Percentiles rank a stretch among this genome's conserved stretches.
Conservation (phyloP, 371 early-diverging fungal genomes). For the Mucor lusitanicus region DNA sequence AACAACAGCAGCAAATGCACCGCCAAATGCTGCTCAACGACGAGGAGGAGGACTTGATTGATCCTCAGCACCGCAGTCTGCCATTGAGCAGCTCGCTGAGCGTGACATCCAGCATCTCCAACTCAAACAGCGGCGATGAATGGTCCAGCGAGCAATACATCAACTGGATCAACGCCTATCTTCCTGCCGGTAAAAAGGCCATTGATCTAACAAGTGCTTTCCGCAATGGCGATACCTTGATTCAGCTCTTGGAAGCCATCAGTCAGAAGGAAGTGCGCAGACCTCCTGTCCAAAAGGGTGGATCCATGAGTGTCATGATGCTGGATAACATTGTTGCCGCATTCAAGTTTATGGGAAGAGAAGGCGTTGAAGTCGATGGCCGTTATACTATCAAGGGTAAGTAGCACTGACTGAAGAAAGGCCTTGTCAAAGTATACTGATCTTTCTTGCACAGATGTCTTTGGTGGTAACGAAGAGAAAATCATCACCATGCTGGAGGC, state of each 20-base stretch:
- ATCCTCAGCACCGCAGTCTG: slow-evolving; percentile 30
- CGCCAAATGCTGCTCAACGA: slow-evolving; percentile 9
- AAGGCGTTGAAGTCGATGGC: slow-evolving; percentile 57
- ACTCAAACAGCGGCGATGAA: neutral
- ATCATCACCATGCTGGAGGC: slow-evolving; percentile 55
- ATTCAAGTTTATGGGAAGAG: slow-evolving; percentile 66
- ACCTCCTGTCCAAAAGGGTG: slow-evolving; percentile 32
- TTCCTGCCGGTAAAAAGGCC: slow-evolving; percentile 39
- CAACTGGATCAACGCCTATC: slow-evolving; percentile 57
- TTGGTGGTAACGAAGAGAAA: slow-evolving; percentile 56
- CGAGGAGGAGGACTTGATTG: slow-evolving; percentile 37
- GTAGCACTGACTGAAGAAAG: too few species aligned
- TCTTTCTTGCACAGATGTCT: slow-evolving; percentile 37
- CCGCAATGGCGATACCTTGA: slow-evolving; percentile 55
- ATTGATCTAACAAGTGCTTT: slow-evolving; percentile 52
- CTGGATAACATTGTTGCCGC: slow-evolving; percentile 63
- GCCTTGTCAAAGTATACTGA: too few species aligned
- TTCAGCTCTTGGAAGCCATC: slow-evolving; percentile 54
- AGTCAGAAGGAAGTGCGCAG: slow-evolving; percentile 52
- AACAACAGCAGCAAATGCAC: neutral
- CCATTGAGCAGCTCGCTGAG: slow-evolving; percentile 12
- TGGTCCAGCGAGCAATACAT: slow-evolving; percentile 36
- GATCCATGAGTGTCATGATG: slow-evolving; percentile 45
- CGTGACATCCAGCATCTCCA: slow-evolving; percentile 15
- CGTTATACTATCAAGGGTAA: slow-evolving; percentile 52